Evolutionary conservation across 176 grass and related monocot genomes (phyloP).

Genomic region (Lolium perenne): DNA sequence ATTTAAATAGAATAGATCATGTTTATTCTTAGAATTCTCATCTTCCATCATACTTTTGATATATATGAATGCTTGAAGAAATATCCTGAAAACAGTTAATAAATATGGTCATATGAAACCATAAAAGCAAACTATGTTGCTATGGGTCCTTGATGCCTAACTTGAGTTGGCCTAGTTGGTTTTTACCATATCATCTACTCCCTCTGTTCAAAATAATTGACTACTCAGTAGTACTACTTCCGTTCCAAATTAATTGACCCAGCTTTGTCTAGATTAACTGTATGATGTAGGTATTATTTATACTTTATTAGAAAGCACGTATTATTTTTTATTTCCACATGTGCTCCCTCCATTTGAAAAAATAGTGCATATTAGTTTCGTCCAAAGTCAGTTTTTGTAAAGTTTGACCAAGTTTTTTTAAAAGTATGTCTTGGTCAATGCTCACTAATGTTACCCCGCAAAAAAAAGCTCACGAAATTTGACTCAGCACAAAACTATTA

Average conservation of each 20-base stretch:
- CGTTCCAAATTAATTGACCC: no score
- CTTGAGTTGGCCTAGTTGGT: constrained; percentile 20
- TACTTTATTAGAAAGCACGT: background rate
- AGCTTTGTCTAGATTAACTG: no score
- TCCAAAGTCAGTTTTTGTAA: background rate
- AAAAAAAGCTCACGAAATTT: background rate
- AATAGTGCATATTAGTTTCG: background rate
- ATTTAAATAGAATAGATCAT: background rate
- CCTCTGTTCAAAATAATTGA: no score
- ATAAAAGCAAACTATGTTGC: constrained; percentile 16
- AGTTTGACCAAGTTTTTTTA: background rate
- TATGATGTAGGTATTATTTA: no score
- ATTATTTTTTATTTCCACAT: background rate
- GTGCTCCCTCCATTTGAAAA: background rate
- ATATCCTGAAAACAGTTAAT: constrained; percentile 21
- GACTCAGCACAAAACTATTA: background rate
- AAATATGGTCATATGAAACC: constrained; percentile 14
- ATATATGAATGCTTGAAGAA: background rate
- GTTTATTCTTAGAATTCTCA: constrained; percentile 17
- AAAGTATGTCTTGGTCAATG: no score
- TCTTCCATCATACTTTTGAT: background rate
- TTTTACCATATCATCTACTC: constrained; percentile 1
- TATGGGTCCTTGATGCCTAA: constrained; percentile 2
- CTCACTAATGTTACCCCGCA: no score
- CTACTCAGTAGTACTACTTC: no score